phyloP scores from a whole-genome alignment of 768 basidiomycete species.

The Tricholoma furcatifolium region DNA sequence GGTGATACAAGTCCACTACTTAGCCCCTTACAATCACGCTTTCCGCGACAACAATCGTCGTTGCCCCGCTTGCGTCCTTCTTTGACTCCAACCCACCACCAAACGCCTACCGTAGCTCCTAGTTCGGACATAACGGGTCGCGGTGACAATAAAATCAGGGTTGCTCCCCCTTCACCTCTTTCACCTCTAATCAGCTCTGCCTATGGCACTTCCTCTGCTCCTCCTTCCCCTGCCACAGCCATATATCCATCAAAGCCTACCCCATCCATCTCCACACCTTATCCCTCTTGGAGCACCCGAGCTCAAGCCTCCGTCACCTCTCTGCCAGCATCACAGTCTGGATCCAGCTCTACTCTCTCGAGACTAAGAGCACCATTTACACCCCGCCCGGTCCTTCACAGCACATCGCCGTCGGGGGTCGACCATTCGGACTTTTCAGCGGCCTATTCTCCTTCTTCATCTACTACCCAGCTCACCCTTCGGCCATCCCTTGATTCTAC shows the following conservation, averaged over 20 bases:
- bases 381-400: not conserved
- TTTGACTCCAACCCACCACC: conserved; percentile 10
- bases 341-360: conserved; percentile 3
- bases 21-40: conserved; percentile 9
- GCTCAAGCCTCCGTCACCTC: not conserved
- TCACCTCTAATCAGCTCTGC: not conserved
- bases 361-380: conserved; percentile 7
- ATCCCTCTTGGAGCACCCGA: conserved; percentile 8
- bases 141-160: conserved; percentile 1
- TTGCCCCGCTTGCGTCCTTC: conserved; percentile 21
- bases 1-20: not conserved
- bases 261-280: conserved; percentile 10
- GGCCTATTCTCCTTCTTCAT: conserved; percentile 9
- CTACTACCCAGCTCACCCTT: conserved; percentile 3
- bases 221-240: conserved; percentile 8
- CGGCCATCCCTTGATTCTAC: conserved; percentile 11
- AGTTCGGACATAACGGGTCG: conserved; percentile 7
- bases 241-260: conserved; percentile 1
- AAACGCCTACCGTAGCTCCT: not conserved
- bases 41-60: conserved; percentile 16
- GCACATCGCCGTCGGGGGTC: not conserved
- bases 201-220: conserved; percentile 2
- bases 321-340: not conserved
- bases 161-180: conserved; percentile 13
- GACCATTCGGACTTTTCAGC: not conserved